Conservation (phyloP, 129 eudicot species). For the Centrapalus pauciflorus region DNA sequence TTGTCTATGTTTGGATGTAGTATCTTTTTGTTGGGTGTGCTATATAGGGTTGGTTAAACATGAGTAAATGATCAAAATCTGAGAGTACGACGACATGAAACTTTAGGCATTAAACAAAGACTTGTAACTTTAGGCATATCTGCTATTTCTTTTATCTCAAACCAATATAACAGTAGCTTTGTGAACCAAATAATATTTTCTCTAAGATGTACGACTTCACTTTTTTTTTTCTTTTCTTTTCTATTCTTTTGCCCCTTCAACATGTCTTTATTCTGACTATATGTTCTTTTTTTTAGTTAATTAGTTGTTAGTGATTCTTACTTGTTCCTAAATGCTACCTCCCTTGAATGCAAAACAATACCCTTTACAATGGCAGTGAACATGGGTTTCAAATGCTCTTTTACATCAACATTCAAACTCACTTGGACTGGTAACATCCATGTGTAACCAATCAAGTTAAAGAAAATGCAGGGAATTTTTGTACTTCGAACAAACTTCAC, state of each 20-base stretch:
- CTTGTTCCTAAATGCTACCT: background rate
- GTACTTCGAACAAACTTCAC: background rate
- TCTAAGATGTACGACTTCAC: background rate
- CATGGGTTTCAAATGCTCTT: background rate
- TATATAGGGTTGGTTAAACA: background rate
- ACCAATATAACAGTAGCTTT: background rate
- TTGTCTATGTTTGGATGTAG: conserved; percentile 5
- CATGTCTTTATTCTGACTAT: background rate
- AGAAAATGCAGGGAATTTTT: background rate
- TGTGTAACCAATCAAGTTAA: background rate
- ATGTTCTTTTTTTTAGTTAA: background rate
- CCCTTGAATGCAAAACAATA: background rate
- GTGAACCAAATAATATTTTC: background rate
- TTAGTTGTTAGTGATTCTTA: conserved; percentile 2
- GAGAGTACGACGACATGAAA: too few relatives aligned
- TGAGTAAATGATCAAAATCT: too few relatives aligned
- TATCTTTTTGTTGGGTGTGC: background rate
- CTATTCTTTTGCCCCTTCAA: background rate
- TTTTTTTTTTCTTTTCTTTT: too few relatives aligned
- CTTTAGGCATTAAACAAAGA: too few relatives aligned
- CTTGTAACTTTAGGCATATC: background rate
- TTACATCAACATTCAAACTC: too few relatives aligned
- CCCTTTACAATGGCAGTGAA: background rate
- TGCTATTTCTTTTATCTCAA: background rate
- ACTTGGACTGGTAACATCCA: background rate